Conservation (phyloP, 1,284 basidiomycete genomes). For the Garcileccinum viscosum region DNA sequence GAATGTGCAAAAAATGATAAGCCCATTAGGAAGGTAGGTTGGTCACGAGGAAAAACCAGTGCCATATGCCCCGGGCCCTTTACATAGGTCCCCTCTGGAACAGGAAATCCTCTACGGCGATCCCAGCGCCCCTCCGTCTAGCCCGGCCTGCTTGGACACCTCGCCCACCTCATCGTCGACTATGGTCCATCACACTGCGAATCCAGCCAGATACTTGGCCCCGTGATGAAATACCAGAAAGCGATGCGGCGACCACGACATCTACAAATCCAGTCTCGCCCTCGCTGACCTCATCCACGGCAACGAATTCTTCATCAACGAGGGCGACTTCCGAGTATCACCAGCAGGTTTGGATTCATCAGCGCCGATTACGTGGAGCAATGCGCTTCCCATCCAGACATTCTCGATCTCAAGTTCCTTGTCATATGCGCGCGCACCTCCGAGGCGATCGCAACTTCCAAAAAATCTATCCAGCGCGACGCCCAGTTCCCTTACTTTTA, state of each 20-base stretch:
- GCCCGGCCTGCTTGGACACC: constrained; percentile 50
- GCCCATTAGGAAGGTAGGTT: too few relatives aligned
- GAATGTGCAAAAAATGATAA: too few relatives aligned
- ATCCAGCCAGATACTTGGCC: constrained; percentile 46
- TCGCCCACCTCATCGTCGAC: constrained; percentile 52
- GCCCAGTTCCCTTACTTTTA: constrained; percentile 65
- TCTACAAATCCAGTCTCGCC: constrained; percentile 56
- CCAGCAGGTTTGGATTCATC: constrained; percentile 45
- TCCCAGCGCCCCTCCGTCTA: constrained; percentile 44
- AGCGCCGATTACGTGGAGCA: constrained; percentile 57
- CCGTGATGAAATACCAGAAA: constrained; percentile 50
- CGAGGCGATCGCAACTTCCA: constrained; percentile 51
- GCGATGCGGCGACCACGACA: constrained; percentile 59
- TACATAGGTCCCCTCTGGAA: constrained; percentile 49
- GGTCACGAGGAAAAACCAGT: too few relatives aligned
- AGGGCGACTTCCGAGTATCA: constrained; percentile 57
- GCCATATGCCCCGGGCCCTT: too few relatives aligned
- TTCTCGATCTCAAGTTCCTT: constrained; percentile 63
- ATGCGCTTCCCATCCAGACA: constrained; percentile 62
- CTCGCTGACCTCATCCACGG: constrained; percentile 55
- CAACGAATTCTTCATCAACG: constrained; percentile 63
- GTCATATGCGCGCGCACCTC: constrained; percentile 53
- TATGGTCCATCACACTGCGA: constrained; percentile 59
- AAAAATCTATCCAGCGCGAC: constrained; percentile 53
- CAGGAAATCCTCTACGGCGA: constrained; percentile 51